Evolutionary conservation across 2,329 filamentous ascomycete species (phyloP), one percentile per base, ranked within the genome.

Genomic region (Colletotrichum tabaci): DNA sequence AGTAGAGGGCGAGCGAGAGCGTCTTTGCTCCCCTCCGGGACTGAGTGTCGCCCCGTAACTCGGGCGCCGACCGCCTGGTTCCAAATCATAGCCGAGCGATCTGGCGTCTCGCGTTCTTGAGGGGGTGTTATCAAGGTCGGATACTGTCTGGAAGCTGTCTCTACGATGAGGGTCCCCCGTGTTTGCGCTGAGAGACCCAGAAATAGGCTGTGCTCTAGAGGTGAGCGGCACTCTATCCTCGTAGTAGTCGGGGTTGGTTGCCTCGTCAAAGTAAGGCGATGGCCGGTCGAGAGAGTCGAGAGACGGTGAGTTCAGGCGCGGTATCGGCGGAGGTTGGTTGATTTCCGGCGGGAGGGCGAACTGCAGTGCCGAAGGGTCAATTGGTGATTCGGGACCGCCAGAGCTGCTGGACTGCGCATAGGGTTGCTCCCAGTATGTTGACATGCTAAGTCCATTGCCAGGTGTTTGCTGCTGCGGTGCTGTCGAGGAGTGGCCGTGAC

Each of bases 1-100:
- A 10, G 88, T 87, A 21, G 91, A 91, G 2, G 89, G 85, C 2
- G 92, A 90, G 49, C 91, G 85, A 53, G 92, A 92, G 55, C 87
- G 84, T 63, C 86, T 65, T 13, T 66, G 85, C 71, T 83, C 81
- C 30, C 86, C 86, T 23, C 82, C 84, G 8, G 90, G 89, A 38
- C 82, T 83, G 67, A 89, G 85, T 75, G 83, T 89, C 77, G 83
- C 84, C 65, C 91, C 89, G 79, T 90, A 89, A 74, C 88, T 89
- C 73, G 85, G 84, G 71, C 88, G 86, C 57, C 84, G 81, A 8
- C 88, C 89, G 58, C 96, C 93, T 57, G 92, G 77, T 68, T 87
- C 83, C 63, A 83, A 83, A 49, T 85, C 84, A 47, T 83, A 83
- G 4, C 79, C 90, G 81, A 78, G 89, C 87, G 84, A 92, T 83